Evolutionary conservation across 495 filamentous ascomycete species (phyloP), one percentile per base, ranked within the genome.

Genomic region (Xeromyces bisporus): DNA sequence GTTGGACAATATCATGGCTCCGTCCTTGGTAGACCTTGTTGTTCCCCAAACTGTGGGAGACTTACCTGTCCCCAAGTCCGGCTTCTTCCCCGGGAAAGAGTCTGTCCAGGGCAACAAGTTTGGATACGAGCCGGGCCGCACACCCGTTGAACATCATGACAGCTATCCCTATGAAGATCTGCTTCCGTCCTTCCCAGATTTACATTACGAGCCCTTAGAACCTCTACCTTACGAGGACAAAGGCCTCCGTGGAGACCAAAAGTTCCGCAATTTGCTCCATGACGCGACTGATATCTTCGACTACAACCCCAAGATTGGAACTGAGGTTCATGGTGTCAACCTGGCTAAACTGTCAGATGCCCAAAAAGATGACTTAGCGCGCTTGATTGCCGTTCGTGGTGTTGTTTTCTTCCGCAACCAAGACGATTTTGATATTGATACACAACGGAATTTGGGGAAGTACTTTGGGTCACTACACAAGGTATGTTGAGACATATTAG

Each of bases 341-440:
- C 69, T 86, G 7, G 64, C 69, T 7, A 63, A 66, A 33, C 62
- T 86, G 27, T 74, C 57, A 5, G 69, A 80, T 39, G 62, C 59
- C 1, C 77, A 81, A 41, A 79, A 77, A 48, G 72, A 84, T 44
- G 80, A 86, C 30, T 62, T 84, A 2, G 80, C 80, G 2, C 62
- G 75, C 5, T 52, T 86, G 23, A 67, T 83, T 34, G 70, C 80
- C 15, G 71, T 66, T 29, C 64, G 78, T 17, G 77, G 78, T 6
- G 77, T 82, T 3, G 76, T 85, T 2, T 68, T 83, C 41, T 80
- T 83, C 56, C 66, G 77, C 8, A 59, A 64, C 18, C 78, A 83
- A 51, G 56, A 69, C 34, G 67, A 74, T 43, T 60, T 77, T 17
- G 68, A 75, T 41, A 73, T 80, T 37, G 65, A 78, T 24, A 66